Evolutionary conservation across 2,329 filamentous ascomycete genomes (phyloP).

Genomic region (Fusarium sp.): DNA sequence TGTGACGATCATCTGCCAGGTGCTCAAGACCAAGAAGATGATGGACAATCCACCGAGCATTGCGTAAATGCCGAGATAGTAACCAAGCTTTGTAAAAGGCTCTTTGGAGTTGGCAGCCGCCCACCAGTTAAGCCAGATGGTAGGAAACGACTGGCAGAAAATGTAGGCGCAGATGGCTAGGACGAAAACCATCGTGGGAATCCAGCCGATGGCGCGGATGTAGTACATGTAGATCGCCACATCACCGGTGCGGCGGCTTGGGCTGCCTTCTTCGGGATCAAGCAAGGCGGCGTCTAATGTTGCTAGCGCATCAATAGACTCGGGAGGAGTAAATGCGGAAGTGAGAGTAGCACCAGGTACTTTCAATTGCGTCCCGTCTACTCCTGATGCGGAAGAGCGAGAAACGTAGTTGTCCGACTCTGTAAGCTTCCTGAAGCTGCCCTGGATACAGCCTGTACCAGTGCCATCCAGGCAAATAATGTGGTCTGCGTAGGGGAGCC

Average conservation of each 20-base stretch:
- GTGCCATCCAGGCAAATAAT: slow-evolving; percentile 26
- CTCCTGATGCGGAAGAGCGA: not conserved
- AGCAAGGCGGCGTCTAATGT: slow-evolving; percentile 2
- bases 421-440: slow-evolving; percentile 26
- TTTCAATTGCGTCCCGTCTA: slow-evolving; percentile 3
- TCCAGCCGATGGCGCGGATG: slow-evolving; percentile 45
- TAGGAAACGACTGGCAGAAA: slow-evolving; percentile 45
- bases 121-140: slow-evolving; percentile 47
- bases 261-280: slow-evolving; percentile 11
- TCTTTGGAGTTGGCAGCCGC: slow-evolving; percentile 35
- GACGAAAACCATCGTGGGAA: slow-evolving; percentile 36
- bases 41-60: slow-evolving; percentile 37
- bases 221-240: slow-evolving; percentile 45
- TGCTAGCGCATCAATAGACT: not conserved
- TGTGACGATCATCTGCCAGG: slow-evolving; percentile 46
- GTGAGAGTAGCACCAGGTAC: not conserved
- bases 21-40: slow-evolving; percentile 33
- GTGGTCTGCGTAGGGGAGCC: slow-evolving; percentile 30
- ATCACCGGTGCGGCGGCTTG: slow-evolving; percentile 37
- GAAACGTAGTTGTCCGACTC: slow-evolving; percentile 30
- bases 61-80: slow-evolving; percentile 42
- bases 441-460: slow-evolving; percentile 13
- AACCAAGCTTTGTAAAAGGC: slow-evolving; percentile 34
- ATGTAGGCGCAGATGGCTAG: slow-evolving; percentile 43
- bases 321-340: not conserved